Conservation (phyloP, 805 yeast species). For the Lipomyces yamadae region DNA sequence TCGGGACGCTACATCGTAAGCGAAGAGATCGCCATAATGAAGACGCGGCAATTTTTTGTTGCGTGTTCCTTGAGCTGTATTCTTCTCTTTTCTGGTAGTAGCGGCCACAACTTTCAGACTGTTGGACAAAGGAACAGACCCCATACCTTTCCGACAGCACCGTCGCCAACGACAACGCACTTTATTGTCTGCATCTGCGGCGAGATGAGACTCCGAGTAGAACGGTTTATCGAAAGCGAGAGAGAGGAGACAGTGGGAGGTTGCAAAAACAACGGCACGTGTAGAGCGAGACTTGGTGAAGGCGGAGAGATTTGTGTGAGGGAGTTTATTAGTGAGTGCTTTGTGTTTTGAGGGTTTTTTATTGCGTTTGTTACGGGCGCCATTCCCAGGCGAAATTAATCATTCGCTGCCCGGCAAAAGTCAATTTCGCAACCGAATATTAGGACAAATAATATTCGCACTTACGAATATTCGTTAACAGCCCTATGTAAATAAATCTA, state of each 20-base stretch:
- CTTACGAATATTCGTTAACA: no score
- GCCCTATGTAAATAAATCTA: no score
- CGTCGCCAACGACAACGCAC: slow-evolving; percentile 99
- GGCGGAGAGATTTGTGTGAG: background rate
- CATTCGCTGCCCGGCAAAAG: background rate
- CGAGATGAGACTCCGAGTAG: background rate
- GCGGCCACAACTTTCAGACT: background rate
- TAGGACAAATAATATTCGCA: background rate
- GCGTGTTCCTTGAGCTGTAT: no score
- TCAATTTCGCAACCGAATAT: background rate
- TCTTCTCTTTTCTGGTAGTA: no score
- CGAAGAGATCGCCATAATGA: background rate
- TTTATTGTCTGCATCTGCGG: slow-evolving; percentile 50
- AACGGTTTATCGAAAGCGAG: background rate
- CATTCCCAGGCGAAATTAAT: background rate
- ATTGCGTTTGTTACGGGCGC: background rate
- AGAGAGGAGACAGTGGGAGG: background rate
- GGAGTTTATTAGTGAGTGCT: background rate
- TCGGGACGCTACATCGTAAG: background rate
- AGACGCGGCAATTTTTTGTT: background rate
- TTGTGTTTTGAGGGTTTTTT: background rate
- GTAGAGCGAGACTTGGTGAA: background rate
- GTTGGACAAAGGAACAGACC: slow-evolving; percentile 24
- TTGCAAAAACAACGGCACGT: background rate
- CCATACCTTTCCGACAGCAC: slow-evolving; percentile 90